These are phyloP conservation scores for Tricharina praecox DNA, from an alignment of 495 filamentous ascomycete species.

Conservation along the genomic window DNA sequence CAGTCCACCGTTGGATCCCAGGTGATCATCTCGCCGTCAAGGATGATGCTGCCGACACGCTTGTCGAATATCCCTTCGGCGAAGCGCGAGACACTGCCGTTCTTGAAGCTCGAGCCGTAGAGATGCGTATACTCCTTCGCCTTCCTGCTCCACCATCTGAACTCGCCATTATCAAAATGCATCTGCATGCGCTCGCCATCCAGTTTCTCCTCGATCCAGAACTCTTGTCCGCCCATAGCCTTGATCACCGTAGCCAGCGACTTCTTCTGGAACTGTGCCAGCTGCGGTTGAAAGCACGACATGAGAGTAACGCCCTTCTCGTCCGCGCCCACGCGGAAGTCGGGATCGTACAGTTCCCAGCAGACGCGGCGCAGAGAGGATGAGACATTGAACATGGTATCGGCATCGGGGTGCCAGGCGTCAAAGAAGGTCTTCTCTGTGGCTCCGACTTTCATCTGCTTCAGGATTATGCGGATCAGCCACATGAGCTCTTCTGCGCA, in stretches of 20 bases:
- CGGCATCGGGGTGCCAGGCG: constrained; percentile 80
- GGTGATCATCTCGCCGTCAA: constrained; percentile 97
- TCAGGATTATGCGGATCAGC: constrained; percentile 84
- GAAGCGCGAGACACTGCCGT: constrained; percentile 64
- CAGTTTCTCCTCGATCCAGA: constrained; percentile 97
- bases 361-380: constrained; percentile 80
- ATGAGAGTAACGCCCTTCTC: constrained; percentile 46
- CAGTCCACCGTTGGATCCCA: constrained; percentile 84
- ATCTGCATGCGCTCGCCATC: constrained; percentile 96
- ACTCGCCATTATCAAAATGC: constrained; percentile 71
- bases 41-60: constrained; percentile 61
- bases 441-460: constrained; percentile 96
- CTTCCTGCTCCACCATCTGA: constrained; percentile 88
- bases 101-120: constrained; percentile 62
- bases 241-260: constrained; percentile 62
- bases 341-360: constrained; percentile 77
- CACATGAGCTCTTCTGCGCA: constrained; percentile 86
- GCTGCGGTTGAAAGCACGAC: constrained; percentile 93
- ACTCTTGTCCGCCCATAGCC: constrained; percentile 57
- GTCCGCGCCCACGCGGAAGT: constrained; percentile 54
- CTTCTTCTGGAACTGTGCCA: constrained; percentile 88
- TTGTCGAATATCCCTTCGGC: constrained; percentile 60
- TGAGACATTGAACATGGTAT: constrained; percentile 77
- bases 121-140: constrained; percentile 95
- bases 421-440: constrained; percentile 84